Percentiles rank a stretch among this genome's conserved stretches.
phyloP scores from a whole-genome alignment of 1,139 yeast genomes.

The Saccharomyces hybrid region DNA sequence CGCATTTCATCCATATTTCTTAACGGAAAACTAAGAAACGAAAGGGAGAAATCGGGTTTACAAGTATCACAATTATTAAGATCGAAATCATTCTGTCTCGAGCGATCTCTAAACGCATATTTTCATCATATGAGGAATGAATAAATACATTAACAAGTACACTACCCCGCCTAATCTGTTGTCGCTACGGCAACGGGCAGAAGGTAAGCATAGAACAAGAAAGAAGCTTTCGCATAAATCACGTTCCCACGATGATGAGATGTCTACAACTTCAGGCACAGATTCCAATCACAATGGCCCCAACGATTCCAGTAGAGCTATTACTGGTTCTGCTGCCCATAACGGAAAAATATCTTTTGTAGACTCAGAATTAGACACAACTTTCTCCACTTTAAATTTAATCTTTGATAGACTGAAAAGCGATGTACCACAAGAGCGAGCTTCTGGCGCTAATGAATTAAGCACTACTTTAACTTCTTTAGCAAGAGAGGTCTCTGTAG shows the following conservation, averaged over 20 bases:
- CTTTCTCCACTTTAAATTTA: slow-evolving; percentile 22
- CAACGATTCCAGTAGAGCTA: slow-evolving; percentile 15
- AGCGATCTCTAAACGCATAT: background rate
- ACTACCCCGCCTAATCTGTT: slow-evolving; percentile 10
- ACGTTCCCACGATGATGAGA: slow-evolving; percentile 19
- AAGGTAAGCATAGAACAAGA: slow-evolving; percentile 16
- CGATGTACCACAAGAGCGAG: slow-evolving; percentile 40
- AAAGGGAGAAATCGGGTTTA: background rate
- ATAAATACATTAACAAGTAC: background rate
- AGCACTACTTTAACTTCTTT: slow-evolving; percentile 59
- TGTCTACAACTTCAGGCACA: slow-evolving; percentile 20
- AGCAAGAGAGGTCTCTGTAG: slow-evolving; percentile 69
- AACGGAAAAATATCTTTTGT: slow-evolving; percentile 8
- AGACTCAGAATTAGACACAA: slow-evolving; percentile 23
- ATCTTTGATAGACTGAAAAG: slow-evolving; percentile 30
- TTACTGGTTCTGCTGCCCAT: slow-evolving; percentile 8
- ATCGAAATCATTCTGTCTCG: background rate
- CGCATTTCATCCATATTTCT: background rate
- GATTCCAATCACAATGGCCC: slow-evolving; percentile 17
- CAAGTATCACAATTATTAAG: background rate
- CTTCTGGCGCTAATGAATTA: slow-evolving; percentile 57
- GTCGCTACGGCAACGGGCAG: slow-evolving; percentile 21
- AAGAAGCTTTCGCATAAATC: slow-evolving; percentile 21
- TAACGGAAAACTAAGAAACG: background rate
- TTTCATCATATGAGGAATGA: background rate